Base-by-base conservation (phyloP, 768 basidiomycete genomes). In the Zangia roseola region DNA sequence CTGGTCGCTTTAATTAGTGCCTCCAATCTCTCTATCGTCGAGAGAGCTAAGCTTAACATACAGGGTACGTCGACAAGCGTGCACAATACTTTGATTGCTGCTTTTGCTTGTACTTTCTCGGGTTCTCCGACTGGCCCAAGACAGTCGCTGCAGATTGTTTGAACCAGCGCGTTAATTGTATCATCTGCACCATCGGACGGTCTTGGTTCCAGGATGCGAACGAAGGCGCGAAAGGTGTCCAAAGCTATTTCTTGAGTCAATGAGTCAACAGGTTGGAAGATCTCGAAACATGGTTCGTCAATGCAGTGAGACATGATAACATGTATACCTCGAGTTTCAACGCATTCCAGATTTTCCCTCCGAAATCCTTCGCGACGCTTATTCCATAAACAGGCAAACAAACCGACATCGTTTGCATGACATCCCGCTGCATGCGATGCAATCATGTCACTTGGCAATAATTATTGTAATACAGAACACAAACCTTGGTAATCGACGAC, bases 81-180 rank as follows among this genome's bases (percentile, higher is more conserved):
- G 53, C 86, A 86, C 26, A 98, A 69, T 26, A 93, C 80, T 63
- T 90, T 92, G 39, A 87, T 86, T 1, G 93, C 94, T 34, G 90
- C 84, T 62, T 84, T 84, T 1, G 94, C 93, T 64, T 93, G 89
- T 63, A 81, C 86, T 71, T 97, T 98, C 66, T 98, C 97, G 0
- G 95, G 93, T 62, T 97, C 91, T 36, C 83, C 79, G 36, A 98
- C 69, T 47, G 88, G 81, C 20, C 78, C 75, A 8, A 93, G 74
- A 57, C 91, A 94, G 61, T 97, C 91, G 47, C 83, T 79, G 53
- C 87, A 88, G 0, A 88, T 84, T 36, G 87, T 83, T 54, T 77
- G 79, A 14, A 86, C 86, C 3, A 95, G 71, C 6, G 82, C 84
- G 40, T 77, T 70, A 14, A 79, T 68, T 1, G 45, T 24, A 34